These are phyloP conservation scores for Dryadomyces sulphureus DNA, from an alignment of 2,329 filamentous ascomycete species.

Conservation along the genomic window DNA sequence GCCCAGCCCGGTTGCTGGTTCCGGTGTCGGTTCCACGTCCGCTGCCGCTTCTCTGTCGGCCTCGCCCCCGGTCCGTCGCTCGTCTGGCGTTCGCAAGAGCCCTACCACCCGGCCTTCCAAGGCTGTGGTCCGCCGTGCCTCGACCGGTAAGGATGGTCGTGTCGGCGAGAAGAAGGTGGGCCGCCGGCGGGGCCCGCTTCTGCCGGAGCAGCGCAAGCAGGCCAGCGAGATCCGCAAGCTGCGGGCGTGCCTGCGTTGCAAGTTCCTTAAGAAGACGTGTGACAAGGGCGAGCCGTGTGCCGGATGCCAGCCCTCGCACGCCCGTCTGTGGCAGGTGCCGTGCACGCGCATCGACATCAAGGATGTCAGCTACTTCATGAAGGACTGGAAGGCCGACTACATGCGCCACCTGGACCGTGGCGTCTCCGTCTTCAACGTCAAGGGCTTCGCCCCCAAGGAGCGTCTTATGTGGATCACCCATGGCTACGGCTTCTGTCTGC, in stretches of 20 bases:
- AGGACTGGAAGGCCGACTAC: constrained; percentile 96
- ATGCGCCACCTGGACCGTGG: constrained; percentile 77
- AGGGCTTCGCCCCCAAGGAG: constrained; percentile 58
- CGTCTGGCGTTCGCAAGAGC: constrained; percentile 56
- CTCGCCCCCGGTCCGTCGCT: constrained; percentile 50
- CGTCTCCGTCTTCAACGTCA: constrained; percentile 89
- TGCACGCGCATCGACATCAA: constrained; percentile 98
- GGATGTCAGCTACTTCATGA: constrained; percentile 97
- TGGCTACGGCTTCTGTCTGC: constrained; percentile 84
- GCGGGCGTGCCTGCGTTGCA: constrained; percentile 85
- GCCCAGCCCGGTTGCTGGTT: constrained; percentile 44
- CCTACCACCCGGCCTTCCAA: constrained; percentile 72
- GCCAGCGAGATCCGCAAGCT: constrained; percentile 94
- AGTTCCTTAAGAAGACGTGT: constrained; percentile 98
- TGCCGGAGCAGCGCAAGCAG: constrained; percentile 89
- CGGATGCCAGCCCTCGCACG: constrained; percentile 90
- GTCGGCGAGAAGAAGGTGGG: constrained; percentile 82
- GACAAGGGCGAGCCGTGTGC: constrained; percentile 94
- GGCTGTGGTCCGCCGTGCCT: constrained; percentile 67
- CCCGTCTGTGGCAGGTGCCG: constrained; percentile 90
- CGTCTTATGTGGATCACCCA: constrained; percentile 83
- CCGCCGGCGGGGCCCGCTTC: constrained; percentile 72
- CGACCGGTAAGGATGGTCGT: constrained; percentile 59
- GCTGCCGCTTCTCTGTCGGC: constrained; percentile 28
- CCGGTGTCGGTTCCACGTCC: constrained; percentile 30